Evolutionary conservation across 495 filamentous ascomycete genomes (phyloP).

Genomic region (Staphylotrichum longicolle): DNA sequence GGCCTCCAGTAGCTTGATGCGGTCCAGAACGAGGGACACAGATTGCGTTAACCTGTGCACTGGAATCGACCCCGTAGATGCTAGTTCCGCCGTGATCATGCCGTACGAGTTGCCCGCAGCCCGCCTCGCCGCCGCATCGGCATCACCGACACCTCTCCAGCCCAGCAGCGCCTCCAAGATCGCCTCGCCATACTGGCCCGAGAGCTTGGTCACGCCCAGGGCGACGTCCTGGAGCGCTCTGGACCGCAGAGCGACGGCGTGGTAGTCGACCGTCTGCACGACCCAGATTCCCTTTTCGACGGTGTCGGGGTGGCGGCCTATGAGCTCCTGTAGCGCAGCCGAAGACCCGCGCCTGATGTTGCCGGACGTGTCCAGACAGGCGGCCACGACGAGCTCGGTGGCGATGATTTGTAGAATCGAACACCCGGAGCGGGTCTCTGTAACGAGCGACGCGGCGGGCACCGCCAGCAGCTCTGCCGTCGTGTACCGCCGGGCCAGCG

Average conservation of each 20-base stretch:
- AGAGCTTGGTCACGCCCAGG: constrained; percentile 60
- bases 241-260: constrained; percentile 82
- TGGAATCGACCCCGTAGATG: constrained; percentile 21
- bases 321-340: constrained; percentile 89
- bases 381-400: constrained; percentile 72
- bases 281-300: constrained; percentile 76
- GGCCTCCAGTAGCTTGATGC: constrained; percentile 48
- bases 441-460: constrained; percentile 36
- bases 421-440: not conserved
- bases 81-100: constrained; percentile 47
- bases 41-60: constrained; percentile 32
- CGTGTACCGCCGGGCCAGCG: constrained; percentile 80
- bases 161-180: constrained; percentile 69
- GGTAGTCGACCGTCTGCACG: constrained; percentile 89
- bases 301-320: constrained; percentile 85
- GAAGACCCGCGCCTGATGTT: constrained; percentile 92
- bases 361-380: constrained; percentile 83
- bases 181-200: constrained; percentile 65
- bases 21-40: constrained; percentile 40
- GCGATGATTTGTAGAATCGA: constrained; percentile 74
- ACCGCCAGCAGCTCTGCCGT: constrained; percentile 72
- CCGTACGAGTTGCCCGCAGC: constrained; percentile 70
- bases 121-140: constrained; percentile 68
- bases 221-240: constrained; percentile 77
- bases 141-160: constrained; percentile 82